Percentiles rank a stretch among this genome's conserved stretches.
Evolutionary conservation across 2,329 filamentous ascomycete species (phyloP).

Genomic region (Thelonectria rubi): DNA sequence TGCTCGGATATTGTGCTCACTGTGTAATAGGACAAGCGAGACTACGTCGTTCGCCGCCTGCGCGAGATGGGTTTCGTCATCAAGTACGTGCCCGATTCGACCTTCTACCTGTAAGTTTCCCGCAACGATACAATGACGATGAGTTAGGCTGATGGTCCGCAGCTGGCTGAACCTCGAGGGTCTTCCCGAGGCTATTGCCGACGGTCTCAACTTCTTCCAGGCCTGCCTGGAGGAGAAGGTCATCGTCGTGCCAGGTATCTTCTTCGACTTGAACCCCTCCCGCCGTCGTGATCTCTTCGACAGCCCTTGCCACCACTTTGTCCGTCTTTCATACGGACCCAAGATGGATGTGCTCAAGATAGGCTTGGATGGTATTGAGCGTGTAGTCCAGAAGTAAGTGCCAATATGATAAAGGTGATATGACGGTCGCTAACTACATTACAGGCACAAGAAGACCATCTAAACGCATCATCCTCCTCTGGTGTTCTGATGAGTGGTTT

Average conservation of each 20-base stretch:
- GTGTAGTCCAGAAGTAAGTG: conserved; percentile 76
- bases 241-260: conserved; percentile 96
- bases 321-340: conserved; percentile 85
- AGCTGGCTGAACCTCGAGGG: conserved; percentile 69
- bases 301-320: conserved; percentile 92
- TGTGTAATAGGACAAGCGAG: conserved; percentile 76
- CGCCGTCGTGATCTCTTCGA: conserved; percentile 92
- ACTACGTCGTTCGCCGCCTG: conserved; percentile 85
- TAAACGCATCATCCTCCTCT: conserved; percentile 14
- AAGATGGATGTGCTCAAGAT: conserved; percentile 80
- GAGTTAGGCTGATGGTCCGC: conserved; percentile 14
- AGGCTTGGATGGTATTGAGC: conserved; percentile 86
- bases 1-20: conserved; percentile 29
- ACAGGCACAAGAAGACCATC: conserved; percentile 36
- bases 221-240: conserved; percentile 93
- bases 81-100: conserved; percentile 85
- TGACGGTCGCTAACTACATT: conserved; percentile 19
- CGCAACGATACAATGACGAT: neutral
- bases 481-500: neutral
- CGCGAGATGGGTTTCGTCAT: conserved; percentile 88
- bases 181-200: conserved; percentile 82
- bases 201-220: conserved; percentile 97
- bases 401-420: neutral
- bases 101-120: conserved; percentile 84
- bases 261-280: conserved; percentile 95